phyloP scores from a whole-genome alignment of 1,284 basidiomycete genomes.

The Ustilago crameri region DNA sequence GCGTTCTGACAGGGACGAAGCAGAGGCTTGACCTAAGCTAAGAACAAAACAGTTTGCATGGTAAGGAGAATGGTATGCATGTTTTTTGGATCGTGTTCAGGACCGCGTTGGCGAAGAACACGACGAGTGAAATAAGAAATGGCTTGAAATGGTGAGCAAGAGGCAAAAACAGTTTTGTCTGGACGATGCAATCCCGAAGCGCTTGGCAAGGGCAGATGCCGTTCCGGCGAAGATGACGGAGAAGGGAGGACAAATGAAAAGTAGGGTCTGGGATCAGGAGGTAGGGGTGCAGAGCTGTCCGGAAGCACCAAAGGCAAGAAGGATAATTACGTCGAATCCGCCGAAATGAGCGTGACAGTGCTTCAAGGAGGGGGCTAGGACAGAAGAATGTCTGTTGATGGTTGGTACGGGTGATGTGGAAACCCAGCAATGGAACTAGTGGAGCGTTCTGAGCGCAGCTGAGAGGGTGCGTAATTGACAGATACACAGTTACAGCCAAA shows the following conservation, averaged over 20 bases:
- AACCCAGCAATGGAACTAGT: background rate
- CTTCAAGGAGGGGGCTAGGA: no score
- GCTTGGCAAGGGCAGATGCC: no score
- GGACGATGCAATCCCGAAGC: background rate
- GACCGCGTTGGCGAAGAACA: slow-evolving; percentile 12
- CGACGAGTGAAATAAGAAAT: background rate
- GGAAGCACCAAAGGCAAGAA: no score
- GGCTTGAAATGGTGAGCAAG: slow-evolving; percentile 12
- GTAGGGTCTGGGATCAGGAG: background rate
- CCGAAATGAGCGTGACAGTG: no score
- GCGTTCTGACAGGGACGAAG: slow-evolving; percentile 1
- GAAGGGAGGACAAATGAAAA: background rate
- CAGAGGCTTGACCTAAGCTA: background rate
- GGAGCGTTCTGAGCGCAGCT: background rate
- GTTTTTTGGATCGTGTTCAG: slow-evolving; percentile 22
- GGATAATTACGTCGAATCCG: no score
- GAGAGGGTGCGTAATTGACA: slow-evolving; percentile 9
- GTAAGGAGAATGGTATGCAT: slow-evolving; percentile 38
- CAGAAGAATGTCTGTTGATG: no score
- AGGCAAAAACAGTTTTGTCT: background rate
- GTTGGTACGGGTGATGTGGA: background rate
- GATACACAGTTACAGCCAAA: background rate
- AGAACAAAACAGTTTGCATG: slow-evolving; percentile 20
- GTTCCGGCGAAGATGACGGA: background rate
- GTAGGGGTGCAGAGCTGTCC: no score